These are phyloP conservation scores for Pugionium dolabratum DNA, from an alignment of 345 rosid species.

Conservation along the genomic window DNA sequence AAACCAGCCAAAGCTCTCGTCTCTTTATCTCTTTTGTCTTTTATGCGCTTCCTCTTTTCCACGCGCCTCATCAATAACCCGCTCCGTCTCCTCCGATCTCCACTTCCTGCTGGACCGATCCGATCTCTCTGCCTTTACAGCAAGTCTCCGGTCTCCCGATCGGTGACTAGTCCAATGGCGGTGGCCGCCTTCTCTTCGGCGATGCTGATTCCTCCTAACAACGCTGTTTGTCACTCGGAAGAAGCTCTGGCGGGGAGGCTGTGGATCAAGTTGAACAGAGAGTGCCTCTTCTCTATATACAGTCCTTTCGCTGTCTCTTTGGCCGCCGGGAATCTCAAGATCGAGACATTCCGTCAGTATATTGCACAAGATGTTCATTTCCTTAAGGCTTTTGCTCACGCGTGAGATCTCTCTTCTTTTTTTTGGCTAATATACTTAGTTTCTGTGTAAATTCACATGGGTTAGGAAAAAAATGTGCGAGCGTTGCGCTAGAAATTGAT, in stretches of 20 bases:
- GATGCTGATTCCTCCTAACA: conserved; percentile 44
- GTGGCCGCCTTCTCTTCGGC: conserved; percentile 33
- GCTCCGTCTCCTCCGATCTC: conserved; percentile 28
- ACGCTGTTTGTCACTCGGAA: conserved; percentile 37
- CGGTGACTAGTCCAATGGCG: conserved; percentile 45
- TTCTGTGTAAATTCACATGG: background rate
- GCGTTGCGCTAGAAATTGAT: conserved; percentile 1
- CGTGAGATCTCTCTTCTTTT: conserved; percentile 54
- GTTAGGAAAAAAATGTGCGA: background rate
- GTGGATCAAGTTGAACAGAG: conserved; percentile 74
- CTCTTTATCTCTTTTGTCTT: conserved; percentile 10
- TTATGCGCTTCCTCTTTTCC: conserved; percentile 49
- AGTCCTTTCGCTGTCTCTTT: conserved; percentile 71
- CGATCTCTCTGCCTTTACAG: conserved; percentile 30
- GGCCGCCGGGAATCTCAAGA: conserved; percentile 78
- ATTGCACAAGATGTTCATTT: conserved; percentile 82
- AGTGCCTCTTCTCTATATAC: conserved; percentile 65
- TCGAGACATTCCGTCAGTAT: conserved; percentile 70
- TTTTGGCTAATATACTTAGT: background rate
- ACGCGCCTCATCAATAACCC: conserved; percentile 29
- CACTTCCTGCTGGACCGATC: conserved; percentile 26
- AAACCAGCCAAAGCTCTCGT: background rate
- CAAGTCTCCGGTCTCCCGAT: conserved; percentile 38
- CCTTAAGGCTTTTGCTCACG: conserved; percentile 84
- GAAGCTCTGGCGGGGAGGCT: conserved; percentile 62